phyloP scores from a whole-genome alignment of 2,329 filamentous ascomycete genomes.

The Parascedosporium putredinis region DNA sequence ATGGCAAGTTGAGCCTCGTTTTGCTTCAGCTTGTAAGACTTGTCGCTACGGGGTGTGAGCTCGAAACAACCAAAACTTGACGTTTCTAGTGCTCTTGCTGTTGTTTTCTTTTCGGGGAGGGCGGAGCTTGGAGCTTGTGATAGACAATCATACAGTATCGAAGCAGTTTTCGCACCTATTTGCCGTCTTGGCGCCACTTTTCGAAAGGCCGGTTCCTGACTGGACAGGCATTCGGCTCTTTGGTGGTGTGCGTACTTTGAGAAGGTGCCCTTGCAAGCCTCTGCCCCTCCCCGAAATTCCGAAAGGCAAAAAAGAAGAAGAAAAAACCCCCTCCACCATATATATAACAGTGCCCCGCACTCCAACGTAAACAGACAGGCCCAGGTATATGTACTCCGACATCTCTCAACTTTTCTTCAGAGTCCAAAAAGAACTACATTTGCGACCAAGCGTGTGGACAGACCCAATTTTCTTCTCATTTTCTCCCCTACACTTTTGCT shows the following conservation, averaged over 20 bases:
- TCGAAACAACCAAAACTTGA: too few species aligned
- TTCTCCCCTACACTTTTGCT: not conserved
- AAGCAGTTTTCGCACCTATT: not conserved
- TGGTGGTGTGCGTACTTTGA: too few species aligned
- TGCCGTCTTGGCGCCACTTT: not conserved
- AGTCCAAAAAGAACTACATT: not conserved
- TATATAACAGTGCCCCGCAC: conserved; percentile 3
- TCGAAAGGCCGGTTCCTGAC: too few species aligned
- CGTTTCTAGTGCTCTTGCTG: not conserved
- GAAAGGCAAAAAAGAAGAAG: not conserved
- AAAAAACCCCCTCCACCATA: not conserved
- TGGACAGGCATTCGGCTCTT: too few species aligned
- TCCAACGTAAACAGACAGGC: not conserved
- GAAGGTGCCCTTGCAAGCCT: not conserved
- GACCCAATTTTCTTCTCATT: not conserved
- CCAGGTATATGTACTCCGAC: conserved; percentile 1
- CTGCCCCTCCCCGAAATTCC: conserved; percentile 2
- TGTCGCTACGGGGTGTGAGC: too few species aligned
- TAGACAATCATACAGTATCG: not conserved
- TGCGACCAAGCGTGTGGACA: not conserved
- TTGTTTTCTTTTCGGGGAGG: not conserved
- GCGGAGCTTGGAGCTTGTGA: too few species aligned
- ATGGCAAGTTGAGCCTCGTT: too few species aligned
- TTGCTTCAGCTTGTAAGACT: too few species aligned
- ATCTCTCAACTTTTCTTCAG: not conserved